Conservation (phyloP, 208 protist genomes). For the Plasmodiophora brassicae region DNA sequence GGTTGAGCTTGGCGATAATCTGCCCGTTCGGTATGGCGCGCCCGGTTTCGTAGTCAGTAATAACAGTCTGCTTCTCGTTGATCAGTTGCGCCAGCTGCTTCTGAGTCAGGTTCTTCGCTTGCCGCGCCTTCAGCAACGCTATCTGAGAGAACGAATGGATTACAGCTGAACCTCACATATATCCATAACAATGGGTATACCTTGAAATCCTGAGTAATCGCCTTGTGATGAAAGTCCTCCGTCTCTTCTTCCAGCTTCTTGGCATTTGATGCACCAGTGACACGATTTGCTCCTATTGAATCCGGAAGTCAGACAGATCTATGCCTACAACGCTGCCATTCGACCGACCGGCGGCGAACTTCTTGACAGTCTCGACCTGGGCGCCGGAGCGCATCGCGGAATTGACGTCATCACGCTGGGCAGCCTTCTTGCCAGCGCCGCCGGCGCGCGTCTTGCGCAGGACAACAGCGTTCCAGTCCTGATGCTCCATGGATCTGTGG, state of each 20-base stretch:
- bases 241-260: not conserved
- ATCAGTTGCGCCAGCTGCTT: slow-evolving; percentile 38
- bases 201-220: slow-evolving; percentile 2
- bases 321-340: not conserved
- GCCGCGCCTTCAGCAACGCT: slow-evolving; percentile 33
- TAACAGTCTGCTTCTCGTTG: slow-evolving; percentile 2
- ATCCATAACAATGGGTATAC: not conserved
- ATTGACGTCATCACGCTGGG: not conserved
- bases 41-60: slow-evolving; percentile 30
- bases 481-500: no score
- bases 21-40: slow-evolving; percentile 33
- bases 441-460: not conserved
- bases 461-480: slow-evolving; percentile 2
- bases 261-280: not conserved
- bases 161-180: not conserved
- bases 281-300: not conserved
- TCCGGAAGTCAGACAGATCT: not conserved
- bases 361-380: not conserved
- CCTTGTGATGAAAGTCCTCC: not conserved
- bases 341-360: slow-evolving; percentile 5
- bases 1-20: slow-evolving; percentile 32
- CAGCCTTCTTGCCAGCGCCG: not conserved
- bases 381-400: not conserved
- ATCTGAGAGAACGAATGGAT: not conserved
- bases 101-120: slow-evolving; percentile 25